Percentiles rank a stretch among this genome's conserved stretches.
These are phyloP conservation scores for Apophysomyces sp. DNA, from an alignment of 371 early-diverging fungal species.

Conservation along the genomic window DNA sequence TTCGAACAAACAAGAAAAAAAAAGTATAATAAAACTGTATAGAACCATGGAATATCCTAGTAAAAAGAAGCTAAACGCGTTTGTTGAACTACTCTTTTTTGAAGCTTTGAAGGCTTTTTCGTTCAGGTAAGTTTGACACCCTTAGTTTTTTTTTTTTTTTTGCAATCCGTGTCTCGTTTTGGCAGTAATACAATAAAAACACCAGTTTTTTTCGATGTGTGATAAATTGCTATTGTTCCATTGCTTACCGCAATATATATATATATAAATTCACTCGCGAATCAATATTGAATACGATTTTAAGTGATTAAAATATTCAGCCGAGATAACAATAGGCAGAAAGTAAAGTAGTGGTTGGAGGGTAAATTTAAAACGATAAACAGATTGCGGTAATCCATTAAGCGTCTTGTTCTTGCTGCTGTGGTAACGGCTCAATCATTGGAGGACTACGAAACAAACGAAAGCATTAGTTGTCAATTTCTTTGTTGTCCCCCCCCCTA, in stretches of 20 bases:
- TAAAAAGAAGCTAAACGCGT: too few species aligned
- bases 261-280: background rate
- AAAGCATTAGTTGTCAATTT: background rate
- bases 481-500: too few species aligned
- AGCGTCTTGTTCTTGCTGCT: background rate
- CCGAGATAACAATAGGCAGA: background rate
- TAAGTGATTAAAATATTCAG: background rate
- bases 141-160: too few species aligned
- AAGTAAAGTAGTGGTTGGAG: background rate
- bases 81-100: too few species aligned
- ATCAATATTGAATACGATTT: background rate
- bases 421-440: background rate
- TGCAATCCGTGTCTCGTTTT: too few species aligned
- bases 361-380: background rate
- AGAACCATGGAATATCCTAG: too few species aligned
- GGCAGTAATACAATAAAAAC: too few species aligned
- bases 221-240: background rate
- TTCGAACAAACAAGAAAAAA: background rate
- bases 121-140: too few species aligned
- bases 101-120: too few species aligned
- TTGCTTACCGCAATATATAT: background rate
- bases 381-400: background rate
- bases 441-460: background rate
- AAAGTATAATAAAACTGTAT: too few species aligned
- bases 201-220: background rate